Percentiles rank a stretch among this genome's conserved stretches.
Conservation (phyloP, 2,329 filamentous ascomycete species). For the Xylaria sp. region DNA sequence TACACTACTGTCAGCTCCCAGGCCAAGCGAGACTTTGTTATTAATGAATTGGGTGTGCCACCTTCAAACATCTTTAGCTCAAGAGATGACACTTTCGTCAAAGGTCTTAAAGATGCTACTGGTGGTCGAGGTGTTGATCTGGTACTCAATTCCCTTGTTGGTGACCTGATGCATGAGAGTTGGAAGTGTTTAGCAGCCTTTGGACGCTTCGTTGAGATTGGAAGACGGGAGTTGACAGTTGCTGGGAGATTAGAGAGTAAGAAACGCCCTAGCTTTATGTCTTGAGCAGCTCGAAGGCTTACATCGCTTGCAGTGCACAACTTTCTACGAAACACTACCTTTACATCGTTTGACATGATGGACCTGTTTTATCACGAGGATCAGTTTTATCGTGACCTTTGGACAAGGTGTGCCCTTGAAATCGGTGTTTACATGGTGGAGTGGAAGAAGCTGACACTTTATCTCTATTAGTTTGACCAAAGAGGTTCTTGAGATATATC, state of each 20-base stretch:
- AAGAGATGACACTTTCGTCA: background rate
- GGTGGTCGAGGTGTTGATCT: constrained; percentile 3
- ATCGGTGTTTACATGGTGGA: no score
- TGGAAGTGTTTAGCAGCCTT: constrained; percentile 5
- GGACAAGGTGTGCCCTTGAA: no score
- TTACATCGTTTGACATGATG: constrained; percentile 30
- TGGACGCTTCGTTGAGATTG: constrained; percentile 10
- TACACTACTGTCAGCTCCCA: background rate
- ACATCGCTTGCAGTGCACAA: no score
- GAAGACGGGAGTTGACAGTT: background rate
- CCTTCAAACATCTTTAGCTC: constrained; percentile 5
- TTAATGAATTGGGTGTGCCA: background rate
- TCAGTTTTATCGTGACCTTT: background rate
- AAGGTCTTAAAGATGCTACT: background rate
- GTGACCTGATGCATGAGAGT: constrained; percentile 2
- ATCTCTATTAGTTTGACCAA: no score
- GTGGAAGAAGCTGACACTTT: no score
- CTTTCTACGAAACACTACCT: constrained; percentile 14
- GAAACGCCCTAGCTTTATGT: no score
- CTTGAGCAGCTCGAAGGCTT: no score
- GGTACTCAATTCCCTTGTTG: background rate
- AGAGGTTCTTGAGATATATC: no score
- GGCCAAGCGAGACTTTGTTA: background rate
- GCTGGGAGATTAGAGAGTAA: constrained; percentile 11
- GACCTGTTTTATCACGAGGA: constrained; percentile 39